Conservation (phyloP, 1,284 basidiomycete species). For the Marasmius tenuissimus region DNA sequence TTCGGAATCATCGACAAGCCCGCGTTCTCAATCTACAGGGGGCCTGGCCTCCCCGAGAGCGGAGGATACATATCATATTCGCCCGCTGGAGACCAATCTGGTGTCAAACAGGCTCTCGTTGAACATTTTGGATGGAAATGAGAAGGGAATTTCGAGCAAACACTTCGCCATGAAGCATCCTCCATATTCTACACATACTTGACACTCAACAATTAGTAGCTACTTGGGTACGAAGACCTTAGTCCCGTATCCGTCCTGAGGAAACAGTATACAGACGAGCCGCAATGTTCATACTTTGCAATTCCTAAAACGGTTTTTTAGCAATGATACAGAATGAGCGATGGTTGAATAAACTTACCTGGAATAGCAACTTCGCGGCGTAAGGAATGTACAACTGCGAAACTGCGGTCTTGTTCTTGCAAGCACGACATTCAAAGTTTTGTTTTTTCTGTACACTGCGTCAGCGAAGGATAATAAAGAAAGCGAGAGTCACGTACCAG, state of each 20-base stretch:
- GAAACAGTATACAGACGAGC: slow-evolving; percentile 81
- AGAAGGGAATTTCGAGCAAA: too few relatives aligned
- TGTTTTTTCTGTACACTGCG: too few relatives aligned
- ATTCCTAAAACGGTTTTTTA: slow-evolving; percentile 50
- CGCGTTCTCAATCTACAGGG: too few relatives aligned
- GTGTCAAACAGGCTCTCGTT: too few relatives aligned
- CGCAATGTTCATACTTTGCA: slow-evolving; percentile 92
- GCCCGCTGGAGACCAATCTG: too few relatives aligned
- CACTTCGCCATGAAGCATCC: too few relatives aligned
- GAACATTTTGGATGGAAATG: too few relatives aligned
- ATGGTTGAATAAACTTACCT: slow-evolving; percentile 47
- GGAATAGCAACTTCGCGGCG: slow-evolving; percentile 90
- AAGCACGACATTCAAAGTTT: slow-evolving; percentile 82
- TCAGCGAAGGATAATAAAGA: too few relatives aligned
- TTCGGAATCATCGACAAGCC: too few relatives aligned
- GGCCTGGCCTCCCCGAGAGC: too few relatives aligned
- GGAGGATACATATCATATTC: too few relatives aligned
- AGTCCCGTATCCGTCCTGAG: slow-evolving; percentile 78
- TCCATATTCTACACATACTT: too few relatives aligned
- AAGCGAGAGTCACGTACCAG: slow-evolving; percentile 31
- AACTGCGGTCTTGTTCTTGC: slow-evolving; percentile 93
- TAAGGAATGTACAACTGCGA: slow-evolving; percentile 92
- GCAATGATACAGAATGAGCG: not conserved
- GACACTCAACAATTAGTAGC: slow-evolving; percentile 20
- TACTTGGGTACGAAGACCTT: slow-evolving; percentile 22